A percentile compares a stretch with the other conserved stretches of the same genome.
phyloP scores from a whole-genome alignment of 179 eudicot genomes.

The Spergularia azorica region DNA sequence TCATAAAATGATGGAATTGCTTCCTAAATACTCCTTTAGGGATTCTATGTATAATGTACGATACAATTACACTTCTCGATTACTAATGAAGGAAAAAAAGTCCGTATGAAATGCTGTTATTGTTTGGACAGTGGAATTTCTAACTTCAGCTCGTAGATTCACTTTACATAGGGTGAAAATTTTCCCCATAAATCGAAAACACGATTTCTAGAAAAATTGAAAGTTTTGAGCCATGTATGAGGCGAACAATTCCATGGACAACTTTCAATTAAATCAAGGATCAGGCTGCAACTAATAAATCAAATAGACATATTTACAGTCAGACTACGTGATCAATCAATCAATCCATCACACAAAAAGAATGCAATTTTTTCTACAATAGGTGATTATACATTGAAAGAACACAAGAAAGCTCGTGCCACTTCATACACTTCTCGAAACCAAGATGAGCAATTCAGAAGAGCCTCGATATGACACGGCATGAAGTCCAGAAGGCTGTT shows the following conservation, averaged over 20 bases:
- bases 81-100: no score
- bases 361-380: conserved; percentile 35
- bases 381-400: conserved; percentile 22
- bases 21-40: background rate
- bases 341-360: conserved; percentile 34
- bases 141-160: no score
- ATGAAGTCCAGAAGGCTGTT: conserved; percentile 97
- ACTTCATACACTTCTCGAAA: background rate
- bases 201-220: background rate
- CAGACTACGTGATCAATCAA: conserved; percentile 24
- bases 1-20: conserved; percentile 11
- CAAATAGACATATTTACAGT: conserved; percentile 36
- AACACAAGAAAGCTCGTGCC: background rate
- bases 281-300: conserved; percentile 28
- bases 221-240: background rate
- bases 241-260: background rate
- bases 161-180: no score
- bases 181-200: no score
- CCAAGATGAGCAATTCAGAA: conserved; percentile 40
- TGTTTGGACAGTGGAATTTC: no score
- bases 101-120: no score
- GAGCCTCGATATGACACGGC: conserved; percentile 82
- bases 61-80: background rate
- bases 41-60: background rate
- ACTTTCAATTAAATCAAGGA: background rate